These are phyloP conservation scores for Mucor sp. DNA, from an alignment of 371 early-diverging fungal species.

Conservation along the genomic window DNA sequence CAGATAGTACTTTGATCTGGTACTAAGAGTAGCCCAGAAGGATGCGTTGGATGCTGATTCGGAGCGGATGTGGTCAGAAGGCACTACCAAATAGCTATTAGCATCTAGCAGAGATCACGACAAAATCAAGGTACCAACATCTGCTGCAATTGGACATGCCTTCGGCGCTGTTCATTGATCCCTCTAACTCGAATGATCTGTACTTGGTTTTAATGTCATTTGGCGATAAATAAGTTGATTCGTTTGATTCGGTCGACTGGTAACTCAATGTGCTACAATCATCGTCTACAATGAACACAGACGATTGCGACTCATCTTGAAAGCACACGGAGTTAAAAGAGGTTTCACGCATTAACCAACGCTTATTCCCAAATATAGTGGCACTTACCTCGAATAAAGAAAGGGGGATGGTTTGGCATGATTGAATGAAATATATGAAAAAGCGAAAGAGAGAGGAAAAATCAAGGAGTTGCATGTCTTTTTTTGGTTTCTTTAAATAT, in stretches of 20 bases:
- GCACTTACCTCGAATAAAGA: constrained; percentile 11
- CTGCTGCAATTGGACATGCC: neutral
- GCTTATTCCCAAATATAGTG: constrained; percentile 3
- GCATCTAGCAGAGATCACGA: neutral
- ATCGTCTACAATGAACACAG: constrained; percentile 13
- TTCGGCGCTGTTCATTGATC: neutral
- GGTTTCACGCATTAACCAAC: constrained; percentile 3
- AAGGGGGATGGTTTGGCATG: constrained; percentile 7
- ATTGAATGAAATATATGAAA: neutral
- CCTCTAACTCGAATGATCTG: neutral
- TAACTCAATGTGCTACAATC: constrained; percentile 17
- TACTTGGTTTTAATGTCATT: neutral
- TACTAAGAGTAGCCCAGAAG: constrained; percentile 14
- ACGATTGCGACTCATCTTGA: constrained; percentile 1
- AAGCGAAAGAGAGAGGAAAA: neutral
- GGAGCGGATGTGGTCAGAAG: constrained; percentile 7
- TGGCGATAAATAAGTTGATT: constrained; percentile 7
- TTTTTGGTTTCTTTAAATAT: neutral
- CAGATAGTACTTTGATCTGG: constrained; percentile 78
- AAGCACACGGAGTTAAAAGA: neutral
- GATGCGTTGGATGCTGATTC: neutral
- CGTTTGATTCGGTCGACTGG: constrained; percentile 4
- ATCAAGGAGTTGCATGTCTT: neutral
- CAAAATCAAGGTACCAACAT: neutral
- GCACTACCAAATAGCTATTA: neutral